Evolutionary conservation across 208 protist species (phyloP).

Genomic region (Wallacemonas sp.): DNA sequence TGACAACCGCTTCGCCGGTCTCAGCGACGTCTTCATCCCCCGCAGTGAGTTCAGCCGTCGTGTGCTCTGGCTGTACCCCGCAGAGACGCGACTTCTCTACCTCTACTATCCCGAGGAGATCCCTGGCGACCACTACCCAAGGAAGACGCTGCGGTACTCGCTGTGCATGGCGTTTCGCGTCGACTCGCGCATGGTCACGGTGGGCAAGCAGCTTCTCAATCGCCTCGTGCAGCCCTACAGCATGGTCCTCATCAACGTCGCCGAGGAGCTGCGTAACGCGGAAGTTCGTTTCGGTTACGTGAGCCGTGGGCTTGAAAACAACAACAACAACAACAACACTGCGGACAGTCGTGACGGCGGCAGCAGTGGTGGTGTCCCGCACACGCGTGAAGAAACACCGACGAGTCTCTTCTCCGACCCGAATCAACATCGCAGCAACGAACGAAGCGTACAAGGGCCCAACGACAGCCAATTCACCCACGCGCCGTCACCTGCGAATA

Average conservation of each 20-base stretch:
- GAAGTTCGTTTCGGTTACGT: conserved; percentile 80
- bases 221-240: conserved; percentile 70
- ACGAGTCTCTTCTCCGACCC: too few relatives aligned
- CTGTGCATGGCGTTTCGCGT: conserved; percentile 78
- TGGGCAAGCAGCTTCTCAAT: conserved; percentile 45
- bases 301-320: conserved; percentile 43
- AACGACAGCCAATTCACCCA: too few relatives aligned
- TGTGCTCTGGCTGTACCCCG: conserved; percentile 67
- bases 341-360: too few relatives aligned
- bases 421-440: too few relatives aligned
- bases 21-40: conserved; percentile 82
- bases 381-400: too few relatives aligned
- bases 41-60: conserved; percentile 78
- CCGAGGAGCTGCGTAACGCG: conserved; percentile 71
- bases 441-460: too few relatives aligned
- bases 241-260: conserved; percentile 71
- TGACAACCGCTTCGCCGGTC: conserved; percentile 30
- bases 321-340: too few relatives aligned
- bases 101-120: conserved; percentile 88
- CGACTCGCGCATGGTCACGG: conserved; percentile 50
- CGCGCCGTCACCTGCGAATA: too few relatives aligned
- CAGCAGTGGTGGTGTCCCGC: too few relatives aligned
- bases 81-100: conserved; percentile 67
- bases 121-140: conserved; percentile 74
- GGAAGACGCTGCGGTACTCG: conserved; percentile 84